phyloP scores from a whole-genome alignment of 306 rosid species.

The Prinsepia uniflora region DNA sequence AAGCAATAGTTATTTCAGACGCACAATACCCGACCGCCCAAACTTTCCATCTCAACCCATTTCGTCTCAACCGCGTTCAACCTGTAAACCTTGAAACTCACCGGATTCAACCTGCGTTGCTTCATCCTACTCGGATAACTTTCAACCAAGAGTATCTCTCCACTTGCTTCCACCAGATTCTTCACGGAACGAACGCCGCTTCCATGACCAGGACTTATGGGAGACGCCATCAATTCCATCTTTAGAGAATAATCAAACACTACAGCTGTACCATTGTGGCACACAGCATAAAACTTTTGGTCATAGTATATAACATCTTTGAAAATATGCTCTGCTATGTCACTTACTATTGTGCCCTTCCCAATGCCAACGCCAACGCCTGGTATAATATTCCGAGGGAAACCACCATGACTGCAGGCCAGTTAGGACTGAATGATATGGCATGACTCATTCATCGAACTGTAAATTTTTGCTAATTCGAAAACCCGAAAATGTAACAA shows the following conservation, averaged over 20 bases:
- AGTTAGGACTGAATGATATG: slow-evolving; percentile 4
- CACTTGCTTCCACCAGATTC: background rate
- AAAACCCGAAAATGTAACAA: slow-evolving; percentile 15
- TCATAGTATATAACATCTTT: slow-evolving; percentile 7
- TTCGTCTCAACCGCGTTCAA: background rate
- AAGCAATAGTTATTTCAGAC: slow-evolving; percentile 24
- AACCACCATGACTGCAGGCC: slow-evolving; percentile 3
- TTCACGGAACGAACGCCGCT: background rate
- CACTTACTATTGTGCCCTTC: background rate
- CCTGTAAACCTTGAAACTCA: slow-evolving; percentile 1
- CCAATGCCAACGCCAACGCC: background rate
- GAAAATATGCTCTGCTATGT: background rate
- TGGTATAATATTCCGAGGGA: background rate
- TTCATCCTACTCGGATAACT: background rate
- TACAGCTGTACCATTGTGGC: background rate
- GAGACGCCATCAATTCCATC: background rate
- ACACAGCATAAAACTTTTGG: background rate
- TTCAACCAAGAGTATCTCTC: slow-evolving; percentile 3
- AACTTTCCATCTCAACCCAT: slow-evolving; percentile 21
- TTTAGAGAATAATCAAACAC: too few species aligned
- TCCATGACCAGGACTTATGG: background rate
- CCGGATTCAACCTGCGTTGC: background rate
- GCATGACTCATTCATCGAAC: background rate
- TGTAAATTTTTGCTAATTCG: slow-evolving; percentile 16
- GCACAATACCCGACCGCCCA: slow-evolving; percentile 27